Conservation (phyloP, 805 yeast species). For the Metschnikowia bowlesiae region DNA sequence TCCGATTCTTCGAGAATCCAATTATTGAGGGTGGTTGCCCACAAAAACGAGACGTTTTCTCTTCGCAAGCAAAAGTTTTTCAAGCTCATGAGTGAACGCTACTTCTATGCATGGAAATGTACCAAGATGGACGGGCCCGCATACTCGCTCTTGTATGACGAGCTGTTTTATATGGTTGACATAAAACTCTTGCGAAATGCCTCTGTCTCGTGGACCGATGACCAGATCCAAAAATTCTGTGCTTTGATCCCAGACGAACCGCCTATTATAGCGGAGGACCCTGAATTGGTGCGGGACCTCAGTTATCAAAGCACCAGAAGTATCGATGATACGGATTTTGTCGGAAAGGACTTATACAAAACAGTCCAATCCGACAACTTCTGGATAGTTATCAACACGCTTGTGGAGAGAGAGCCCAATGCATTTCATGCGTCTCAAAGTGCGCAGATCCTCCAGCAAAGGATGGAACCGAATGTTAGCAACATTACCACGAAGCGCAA, state of each 20-base stretch:
- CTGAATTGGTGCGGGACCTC: not conserved
- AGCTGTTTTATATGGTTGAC: conserved; percentile 7
- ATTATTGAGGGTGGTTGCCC: not conserved
- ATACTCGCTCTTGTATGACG: conserved; percentile 1
- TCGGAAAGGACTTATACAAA: conserved; percentile 13
- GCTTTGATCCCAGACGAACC: conserved; percentile 6
- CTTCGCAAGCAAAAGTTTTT: conserved; percentile 8
- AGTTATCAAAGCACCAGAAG: conserved; percentile 9
- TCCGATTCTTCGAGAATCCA: not conserved
- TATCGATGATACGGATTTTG: conserved; percentile 9
- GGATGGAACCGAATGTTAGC: not conserved
- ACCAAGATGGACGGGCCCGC: conserved; percentile 11
- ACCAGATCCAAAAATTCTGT: conserved; percentile 9
- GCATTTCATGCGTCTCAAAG: conserved; percentile 6
- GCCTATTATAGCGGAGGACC: conserved; percentile 3
- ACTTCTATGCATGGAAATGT: conserved; percentile 17
- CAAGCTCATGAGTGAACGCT: conserved; percentile 15
- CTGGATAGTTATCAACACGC: conserved; percentile 14
- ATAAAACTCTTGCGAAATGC: conserved; percentile 3
- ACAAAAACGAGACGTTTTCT: not conserved
- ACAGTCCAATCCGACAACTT: conserved; percentile 18
- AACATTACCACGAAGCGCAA: not conserved
- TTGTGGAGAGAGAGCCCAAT: conserved; percentile 11
- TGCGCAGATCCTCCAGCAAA: not conserved
- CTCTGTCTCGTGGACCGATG: conserved; percentile 8